Conservation (phyloP, 1,139 yeast species). For the Geotrichum candidum region DNA sequence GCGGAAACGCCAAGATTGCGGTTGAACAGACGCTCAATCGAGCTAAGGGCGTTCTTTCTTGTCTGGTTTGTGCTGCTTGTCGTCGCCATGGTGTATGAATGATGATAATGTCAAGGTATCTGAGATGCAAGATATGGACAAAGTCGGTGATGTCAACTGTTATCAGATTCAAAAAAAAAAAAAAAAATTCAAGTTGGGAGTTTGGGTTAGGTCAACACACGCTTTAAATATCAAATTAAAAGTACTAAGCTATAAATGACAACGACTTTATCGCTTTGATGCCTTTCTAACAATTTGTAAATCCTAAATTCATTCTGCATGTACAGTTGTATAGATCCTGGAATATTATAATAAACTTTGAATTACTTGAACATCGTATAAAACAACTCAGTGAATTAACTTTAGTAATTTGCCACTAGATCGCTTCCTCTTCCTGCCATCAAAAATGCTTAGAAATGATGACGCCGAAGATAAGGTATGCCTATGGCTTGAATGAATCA, state of each 20-base stretch:
- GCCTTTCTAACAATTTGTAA: no score
- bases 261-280: background rate
- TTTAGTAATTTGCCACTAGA: no score
- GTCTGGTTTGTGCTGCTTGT: background rate
- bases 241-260: background rate
- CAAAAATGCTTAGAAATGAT: no score
- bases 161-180: background rate
- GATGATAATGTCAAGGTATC: background rate
- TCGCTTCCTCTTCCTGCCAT: no score
- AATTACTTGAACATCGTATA: no score
- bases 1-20: conserved; percentile 21
- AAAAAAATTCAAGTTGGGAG: background rate
- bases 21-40: conserved; percentile 22
- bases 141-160: background rate
- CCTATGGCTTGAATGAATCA: background rate
- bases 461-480: no score
- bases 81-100: background rate
- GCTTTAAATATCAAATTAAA: background rate
- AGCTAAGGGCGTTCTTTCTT: conserved; percentile 8
- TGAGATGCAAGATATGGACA: background rate
- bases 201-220: background rate
- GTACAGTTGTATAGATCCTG: no score
- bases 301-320: no score
- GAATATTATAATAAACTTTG: no score
- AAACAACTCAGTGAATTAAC: no score